These are phyloP conservation scores for Saccharomycopsis schoenii DNA, from an alignment of 805 yeast genomes.

Conservation along the genomic window DNA sequence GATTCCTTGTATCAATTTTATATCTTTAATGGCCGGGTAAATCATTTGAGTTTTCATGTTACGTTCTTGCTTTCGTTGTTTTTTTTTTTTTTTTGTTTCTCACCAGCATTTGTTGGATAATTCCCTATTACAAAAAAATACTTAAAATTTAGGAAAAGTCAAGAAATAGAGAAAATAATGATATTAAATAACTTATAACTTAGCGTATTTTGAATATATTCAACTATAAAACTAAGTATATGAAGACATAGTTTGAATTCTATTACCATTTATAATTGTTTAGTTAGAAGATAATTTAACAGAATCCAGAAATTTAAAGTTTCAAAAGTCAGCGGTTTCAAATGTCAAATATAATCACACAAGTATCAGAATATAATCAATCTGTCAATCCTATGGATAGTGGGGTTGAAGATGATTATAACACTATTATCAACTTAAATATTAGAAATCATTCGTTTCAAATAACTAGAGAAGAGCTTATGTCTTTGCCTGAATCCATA, in stretches of 20 bases:
- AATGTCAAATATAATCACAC: constrained; percentile 49
- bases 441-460: constrained; percentile 66
- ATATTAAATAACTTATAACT: no score
- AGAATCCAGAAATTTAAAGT: not conserved
- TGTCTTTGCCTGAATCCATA: constrained; percentile 86
- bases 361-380: constrained; percentile 38
- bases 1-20: not conserved
- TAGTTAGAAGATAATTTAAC: not conserved
- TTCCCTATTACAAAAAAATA: not conserved
- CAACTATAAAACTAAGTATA: no score
- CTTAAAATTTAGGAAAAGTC: not conserved
- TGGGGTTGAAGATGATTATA: constrained; percentile 36
- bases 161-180: not conserved
- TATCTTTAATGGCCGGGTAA: not conserved
- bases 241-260: no score
- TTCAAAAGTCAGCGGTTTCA: not conserved
- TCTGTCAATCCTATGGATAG: constrained; percentile 10
- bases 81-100: no score
- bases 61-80: not conserved
- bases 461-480: constrained; percentile 78
- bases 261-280: not conserved
- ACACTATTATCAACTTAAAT: constrained; percentile 64
- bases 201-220: not conserved
- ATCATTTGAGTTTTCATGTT: not conserved
- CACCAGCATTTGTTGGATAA: not conserved